Evolutionary conservation across 495 filamentous ascomycete species (phyloP).

Genomic region (Penicillium odoratum): DNA sequence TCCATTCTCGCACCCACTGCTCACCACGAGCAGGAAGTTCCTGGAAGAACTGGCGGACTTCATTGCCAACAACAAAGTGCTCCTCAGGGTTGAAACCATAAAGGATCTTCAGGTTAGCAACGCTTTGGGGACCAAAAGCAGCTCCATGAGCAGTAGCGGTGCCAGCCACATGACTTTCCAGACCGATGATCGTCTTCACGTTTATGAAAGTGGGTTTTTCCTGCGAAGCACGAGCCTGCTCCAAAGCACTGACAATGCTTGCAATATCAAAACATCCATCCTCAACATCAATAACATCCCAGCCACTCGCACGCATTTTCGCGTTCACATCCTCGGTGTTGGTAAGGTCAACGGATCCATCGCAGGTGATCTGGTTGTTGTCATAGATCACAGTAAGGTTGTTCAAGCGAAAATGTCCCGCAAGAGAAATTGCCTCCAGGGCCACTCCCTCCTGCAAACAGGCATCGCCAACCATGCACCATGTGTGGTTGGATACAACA

Average conservation of each 20-base stretch:
- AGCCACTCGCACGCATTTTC: constrained; percentile 59
- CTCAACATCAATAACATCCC: constrained; percentile 56
- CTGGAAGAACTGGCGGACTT: constrained; percentile 51
- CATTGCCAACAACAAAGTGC: constrained; percentile 46
- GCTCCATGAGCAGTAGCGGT: constrained; percentile 53
- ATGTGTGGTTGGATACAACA: constrained; percentile 47
- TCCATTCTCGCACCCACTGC: constrained; percentile 44
- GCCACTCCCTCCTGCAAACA: constrained; percentile 57
- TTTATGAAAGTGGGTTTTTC: constrained; percentile 62
- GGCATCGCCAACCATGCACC: constrained; percentile 55
- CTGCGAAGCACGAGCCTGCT: constrained; percentile 39
- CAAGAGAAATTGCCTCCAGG: constrained; percentile 52
- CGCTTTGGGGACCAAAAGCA: constrained; percentile 47
- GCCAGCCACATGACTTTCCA: constrained; percentile 51
- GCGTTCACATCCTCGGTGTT: constrained; percentile 60
- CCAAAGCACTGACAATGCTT: constrained; percentile 49
- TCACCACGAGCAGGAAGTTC: constrained; percentile 41
- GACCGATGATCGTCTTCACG: constrained; percentile 56
- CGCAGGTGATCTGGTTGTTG: constrained; percentile 59
- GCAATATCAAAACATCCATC: constrained; percentile 56
- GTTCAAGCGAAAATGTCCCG: constrained; percentile 50
- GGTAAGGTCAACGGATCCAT: constrained; percentile 55
- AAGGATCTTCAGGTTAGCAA: constrained; percentile 48
- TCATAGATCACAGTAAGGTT: constrained; percentile 56
- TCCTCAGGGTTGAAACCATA: constrained; percentile 47